phyloP scores from a whole-genome alignment of 2,329 filamentous ascomycete species.

The Botrytis cinerea region DNA sequence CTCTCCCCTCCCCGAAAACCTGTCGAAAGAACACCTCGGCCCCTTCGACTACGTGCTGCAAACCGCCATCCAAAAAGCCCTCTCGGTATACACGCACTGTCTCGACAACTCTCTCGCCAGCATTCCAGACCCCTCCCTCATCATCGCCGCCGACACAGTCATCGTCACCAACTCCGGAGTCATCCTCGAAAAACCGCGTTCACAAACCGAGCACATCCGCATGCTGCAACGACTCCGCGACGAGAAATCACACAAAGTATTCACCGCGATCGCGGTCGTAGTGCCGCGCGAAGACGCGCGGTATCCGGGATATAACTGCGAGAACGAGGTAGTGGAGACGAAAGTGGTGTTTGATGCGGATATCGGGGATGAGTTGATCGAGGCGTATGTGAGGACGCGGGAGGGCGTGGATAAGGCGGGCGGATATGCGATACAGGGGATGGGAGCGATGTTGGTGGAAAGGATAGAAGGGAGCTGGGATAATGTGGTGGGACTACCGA shows the following conservation, averaged over 20 bases:
- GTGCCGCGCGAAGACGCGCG: conserved; percentile 77
- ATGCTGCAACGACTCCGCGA: conserved; percentile 86
- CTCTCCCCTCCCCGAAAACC: conserved; percentile 80
- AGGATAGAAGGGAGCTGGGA: conserved; percentile 87
- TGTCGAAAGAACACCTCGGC: conserved; percentile 71
- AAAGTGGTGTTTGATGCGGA: conserved; percentile 79
- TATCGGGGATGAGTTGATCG: conserved; percentile 83
- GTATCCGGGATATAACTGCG: conserved; percentile 82
- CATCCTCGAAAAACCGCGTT: conserved; percentile 89
- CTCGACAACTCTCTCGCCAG: conserved; percentile 45
- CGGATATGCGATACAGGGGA: conserved; percentile 90
- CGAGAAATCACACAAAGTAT: conserved; percentile 74
- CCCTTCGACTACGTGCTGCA: conserved; percentile 90
- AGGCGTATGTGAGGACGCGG: conserved; percentile 74
- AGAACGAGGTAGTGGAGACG: conserved; percentile 85
- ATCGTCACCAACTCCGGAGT: conserved; percentile 74
- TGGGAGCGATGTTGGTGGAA: conserved; percentile 84
- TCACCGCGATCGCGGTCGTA: conserved; percentile 83
- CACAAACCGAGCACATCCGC: conserved; percentile 74
- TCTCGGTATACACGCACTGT: conserved; percentile 59
- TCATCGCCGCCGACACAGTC: conserved; percentile 89
- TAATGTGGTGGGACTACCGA: conserved; percentile 89
- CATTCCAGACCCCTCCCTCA: conserved; percentile 70
- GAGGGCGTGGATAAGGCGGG: conserved; percentile 97
- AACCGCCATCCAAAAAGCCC: conserved; percentile 81